A percentile compares a stretch with the other conserved stretches of the same genome.
These are phyloP conservation scores for Jatropha curcas DNA, from an alignment of 345 rosid species.

Conservation along the genomic window DNA sequence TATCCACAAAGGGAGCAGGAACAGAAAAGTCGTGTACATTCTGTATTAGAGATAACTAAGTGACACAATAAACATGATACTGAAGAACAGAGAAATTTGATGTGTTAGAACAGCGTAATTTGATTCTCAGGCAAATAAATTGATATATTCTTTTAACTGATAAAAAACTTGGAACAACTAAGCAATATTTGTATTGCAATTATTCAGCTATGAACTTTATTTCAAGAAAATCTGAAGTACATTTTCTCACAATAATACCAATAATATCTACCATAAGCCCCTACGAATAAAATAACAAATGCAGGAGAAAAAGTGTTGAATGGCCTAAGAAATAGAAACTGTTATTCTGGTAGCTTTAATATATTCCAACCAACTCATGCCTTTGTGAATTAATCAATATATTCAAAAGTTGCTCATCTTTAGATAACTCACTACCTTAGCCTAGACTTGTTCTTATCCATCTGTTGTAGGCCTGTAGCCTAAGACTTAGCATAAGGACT, in stretches of 20 bases:
- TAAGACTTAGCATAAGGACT: background rate
- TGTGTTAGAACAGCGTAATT: background rate
- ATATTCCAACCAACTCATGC: background rate
- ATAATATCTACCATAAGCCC: background rate
- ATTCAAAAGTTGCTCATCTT: background rate
- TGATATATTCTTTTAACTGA: background rate
- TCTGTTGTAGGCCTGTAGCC: background rate
- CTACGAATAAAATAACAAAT: background rate
- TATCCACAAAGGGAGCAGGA: slow-evolving; percentile 40
- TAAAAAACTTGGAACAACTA: background rate
- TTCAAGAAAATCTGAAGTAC: background rate
- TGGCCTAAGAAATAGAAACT: background rate
- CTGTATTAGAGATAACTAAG: slow-evolving; percentile 38
- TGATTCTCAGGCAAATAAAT: background rate
- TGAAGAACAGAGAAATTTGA: background rate
- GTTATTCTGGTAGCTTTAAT: background rate
- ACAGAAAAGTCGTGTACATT: slow-evolving; percentile 65
- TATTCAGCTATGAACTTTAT: background rate
- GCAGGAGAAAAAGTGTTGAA: background rate
- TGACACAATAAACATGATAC: background rate
- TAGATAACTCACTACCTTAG: background rate
- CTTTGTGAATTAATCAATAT: background rate
- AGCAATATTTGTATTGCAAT: background rate
- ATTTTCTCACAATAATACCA: background rate
- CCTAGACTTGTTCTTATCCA: background rate